Conservation (phyloP, 2,329 filamentous ascomycete genomes). For the Harringtonia lauricola region DNA sequence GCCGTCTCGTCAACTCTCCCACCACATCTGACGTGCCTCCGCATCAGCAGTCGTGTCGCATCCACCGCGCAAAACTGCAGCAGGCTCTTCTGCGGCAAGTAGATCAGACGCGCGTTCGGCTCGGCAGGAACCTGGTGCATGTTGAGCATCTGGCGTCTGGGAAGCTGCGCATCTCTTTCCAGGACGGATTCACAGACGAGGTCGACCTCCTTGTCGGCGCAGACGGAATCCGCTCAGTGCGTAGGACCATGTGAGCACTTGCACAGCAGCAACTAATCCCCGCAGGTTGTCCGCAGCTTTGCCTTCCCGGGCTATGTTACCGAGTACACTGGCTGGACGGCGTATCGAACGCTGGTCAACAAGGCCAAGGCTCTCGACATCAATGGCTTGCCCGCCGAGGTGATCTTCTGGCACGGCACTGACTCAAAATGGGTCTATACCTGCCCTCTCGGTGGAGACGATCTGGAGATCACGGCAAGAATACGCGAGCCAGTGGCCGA, state of each 20-base stretch:
- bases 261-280: too few relatives aligned
- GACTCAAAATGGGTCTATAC: background rate
- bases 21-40: background rate
- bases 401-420: background rate
- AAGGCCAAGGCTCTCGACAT: background rate
- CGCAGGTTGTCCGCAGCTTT: conserved; percentile 10
- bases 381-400: background rate
- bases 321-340: background rate
- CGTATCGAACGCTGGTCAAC: background rate
- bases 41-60: background rate
- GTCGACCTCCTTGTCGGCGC: background rate
- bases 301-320: conserved; percentile 1
- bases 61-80: background rate
- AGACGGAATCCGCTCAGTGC: background rate
- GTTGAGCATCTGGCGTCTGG: background rate
- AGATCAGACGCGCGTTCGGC: background rate
- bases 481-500: background rate
- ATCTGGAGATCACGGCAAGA: background rate
- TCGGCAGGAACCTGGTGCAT: background rate
- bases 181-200: background rate
- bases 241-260: too few relatives aligned
- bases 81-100: background rate
- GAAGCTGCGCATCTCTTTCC: background rate
- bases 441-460: background rate
- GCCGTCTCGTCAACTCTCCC: background rate